Evolutionary conservation across 2,329 filamentous ascomycete species (phyloP).

Genomic region (Aspergillus pseudoglaucus): DNA sequence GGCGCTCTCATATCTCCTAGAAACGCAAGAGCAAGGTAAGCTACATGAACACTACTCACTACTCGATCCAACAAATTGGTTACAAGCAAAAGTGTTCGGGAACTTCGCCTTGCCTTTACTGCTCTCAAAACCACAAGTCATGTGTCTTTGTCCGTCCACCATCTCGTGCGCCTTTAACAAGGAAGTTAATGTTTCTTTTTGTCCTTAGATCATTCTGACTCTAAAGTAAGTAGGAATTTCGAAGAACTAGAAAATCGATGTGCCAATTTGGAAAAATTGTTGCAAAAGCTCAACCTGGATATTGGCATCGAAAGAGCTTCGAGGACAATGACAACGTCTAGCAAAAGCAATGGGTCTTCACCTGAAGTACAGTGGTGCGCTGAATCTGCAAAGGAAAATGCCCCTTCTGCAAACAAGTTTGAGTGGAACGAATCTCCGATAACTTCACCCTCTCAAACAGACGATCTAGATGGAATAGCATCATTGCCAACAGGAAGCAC

Average conservation of each 20-base stretch:
- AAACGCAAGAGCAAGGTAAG: too few species aligned
- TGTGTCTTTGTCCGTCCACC: constrained; percentile 9
- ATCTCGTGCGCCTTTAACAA: constrained; percentile 10
- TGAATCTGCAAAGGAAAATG: constrained; percentile 1
- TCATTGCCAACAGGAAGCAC: constrained; percentile 5
- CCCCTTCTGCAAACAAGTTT: constrained; percentile 2
- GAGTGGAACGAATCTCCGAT: constrained; percentile 12
- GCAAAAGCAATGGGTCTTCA: not conserved
- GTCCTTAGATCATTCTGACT: too few species aligned
- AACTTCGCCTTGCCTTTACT: constrained; percentile 9
- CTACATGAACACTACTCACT: too few species aligned
- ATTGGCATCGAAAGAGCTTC: constrained; percentile 10
- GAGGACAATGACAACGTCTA: not conserved
- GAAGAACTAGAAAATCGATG: constrained; percentile 10
- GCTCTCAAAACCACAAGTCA: constrained; percentile 5
- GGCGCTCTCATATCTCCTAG: too few species aligned
- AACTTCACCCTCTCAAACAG: not conserved
- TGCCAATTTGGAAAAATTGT: constrained; percentile 1
- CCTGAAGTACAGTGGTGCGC: not conserved
- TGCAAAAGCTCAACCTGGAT: constrained; percentile 8
- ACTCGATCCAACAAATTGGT: too few species aligned
- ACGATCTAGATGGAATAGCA: constrained; percentile 10
- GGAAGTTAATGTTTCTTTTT: constrained; percentile 5
- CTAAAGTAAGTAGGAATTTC: constrained; percentile 9
- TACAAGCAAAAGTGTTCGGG: constrained; percentile 9